phyloP scores from a whole-genome alignment of 1,284 basidiomycete genomes.

The Amylostereum areolatum region DNA sequence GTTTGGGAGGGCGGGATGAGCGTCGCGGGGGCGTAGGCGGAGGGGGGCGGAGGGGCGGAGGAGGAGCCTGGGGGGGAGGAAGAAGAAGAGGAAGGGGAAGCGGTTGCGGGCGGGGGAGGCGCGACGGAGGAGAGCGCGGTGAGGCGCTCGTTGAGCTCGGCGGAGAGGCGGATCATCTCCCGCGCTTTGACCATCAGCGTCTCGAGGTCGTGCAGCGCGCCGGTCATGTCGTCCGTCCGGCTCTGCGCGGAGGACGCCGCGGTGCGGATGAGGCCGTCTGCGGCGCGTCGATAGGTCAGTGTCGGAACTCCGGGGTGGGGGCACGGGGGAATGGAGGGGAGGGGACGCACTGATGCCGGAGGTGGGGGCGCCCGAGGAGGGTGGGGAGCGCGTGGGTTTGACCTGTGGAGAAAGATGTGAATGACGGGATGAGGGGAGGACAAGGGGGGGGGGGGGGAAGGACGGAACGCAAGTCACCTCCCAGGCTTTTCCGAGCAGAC shows the following conservation, averaged over 20 bases:
- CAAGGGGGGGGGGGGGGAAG: not conserved
- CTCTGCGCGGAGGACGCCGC: constrained; percentile 66
- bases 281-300: not conserved
- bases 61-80: too few relatives aligned
- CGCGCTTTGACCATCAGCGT: constrained; percentile 88
- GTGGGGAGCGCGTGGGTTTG: not conserved
- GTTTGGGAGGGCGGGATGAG: constrained; percentile 33
- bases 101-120: constrained; percentile 12
- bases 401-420: not conserved
- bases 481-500: constrained; percentile 80
- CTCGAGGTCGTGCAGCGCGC: constrained; percentile 86
- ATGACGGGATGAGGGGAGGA: constrained; percentile 11
- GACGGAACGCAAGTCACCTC: constrained; percentile 40
- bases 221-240: constrained; percentile 64
- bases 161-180: constrained; percentile 89
- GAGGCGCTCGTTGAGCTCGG: constrained; percentile 81
- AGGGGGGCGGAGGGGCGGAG: too few relatives aligned
- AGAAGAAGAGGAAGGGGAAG: constrained; percentile 10
- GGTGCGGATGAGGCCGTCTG: constrained; percentile 76
- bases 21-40: constrained; percentile 7
- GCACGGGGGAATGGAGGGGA: constrained; percentile 1
- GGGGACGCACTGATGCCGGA: constrained; percentile 48
- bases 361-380: constrained; percentile 15
- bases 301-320: not conserved
- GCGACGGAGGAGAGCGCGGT: constrained; percentile 45